phyloP scores from a whole-genome alignment of 2,329 filamentous ascomycete genomes.

The Phaeosphaeriaceae sp. region DNA sequence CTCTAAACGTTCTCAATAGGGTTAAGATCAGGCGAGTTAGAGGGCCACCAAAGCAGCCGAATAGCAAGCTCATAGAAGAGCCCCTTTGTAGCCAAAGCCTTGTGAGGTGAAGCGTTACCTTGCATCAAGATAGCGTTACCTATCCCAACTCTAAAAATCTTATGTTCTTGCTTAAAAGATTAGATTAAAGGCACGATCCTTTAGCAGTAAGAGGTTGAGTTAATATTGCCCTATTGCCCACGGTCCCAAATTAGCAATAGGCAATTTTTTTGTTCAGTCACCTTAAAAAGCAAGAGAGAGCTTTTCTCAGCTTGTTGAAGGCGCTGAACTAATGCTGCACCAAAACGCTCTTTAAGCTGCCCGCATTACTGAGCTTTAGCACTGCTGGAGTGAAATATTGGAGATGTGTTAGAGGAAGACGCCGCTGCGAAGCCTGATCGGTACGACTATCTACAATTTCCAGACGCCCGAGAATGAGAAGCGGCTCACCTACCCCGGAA shows the following conservation, averaged over 20 bases:
- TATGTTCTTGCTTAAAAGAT: background rate
- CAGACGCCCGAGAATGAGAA: no score
- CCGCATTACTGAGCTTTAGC: no score
- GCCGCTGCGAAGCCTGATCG: no score
- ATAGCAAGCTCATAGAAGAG: background rate
- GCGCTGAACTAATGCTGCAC: no score
- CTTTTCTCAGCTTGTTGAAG: no score
- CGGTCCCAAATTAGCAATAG: conserved; percentile 4
- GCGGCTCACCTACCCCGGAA: no score
- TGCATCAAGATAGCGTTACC: conserved; percentile 7
- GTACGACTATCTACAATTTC: no score
- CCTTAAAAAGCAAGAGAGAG: no score
- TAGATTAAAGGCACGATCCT: background rate
- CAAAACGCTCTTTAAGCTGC: no score
- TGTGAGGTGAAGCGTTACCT: conserved; percentile 4
- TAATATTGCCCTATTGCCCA: background rate
- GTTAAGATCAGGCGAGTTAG: conserved; percentile 10
- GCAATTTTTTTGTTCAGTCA: no score
- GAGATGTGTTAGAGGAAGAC: no score
- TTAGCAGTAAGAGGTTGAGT: background rate
- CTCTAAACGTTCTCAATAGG: conserved; percentile 11
- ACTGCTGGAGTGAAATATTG: no score
- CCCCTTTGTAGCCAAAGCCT: background rate
- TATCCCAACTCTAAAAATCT: conserved; percentile 1
- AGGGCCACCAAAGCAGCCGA: conserved; percentile 1